Conservation (phyloP, 768 basidiomycete species). For the Phaffia tasmanica region DNA sequence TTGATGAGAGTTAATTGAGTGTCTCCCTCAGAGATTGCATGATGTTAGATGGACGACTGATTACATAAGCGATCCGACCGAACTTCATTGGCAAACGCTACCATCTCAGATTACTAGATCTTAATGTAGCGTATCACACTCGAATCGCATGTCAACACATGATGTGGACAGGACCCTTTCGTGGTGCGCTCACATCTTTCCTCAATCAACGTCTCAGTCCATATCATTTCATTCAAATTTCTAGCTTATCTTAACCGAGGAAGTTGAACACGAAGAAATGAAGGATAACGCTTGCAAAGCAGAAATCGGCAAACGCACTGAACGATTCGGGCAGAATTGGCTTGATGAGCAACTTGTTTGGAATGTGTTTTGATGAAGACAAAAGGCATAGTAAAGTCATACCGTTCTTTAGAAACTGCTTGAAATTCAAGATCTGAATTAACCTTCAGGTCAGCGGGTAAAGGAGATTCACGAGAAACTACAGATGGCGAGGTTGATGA, state of each 20-base stretch:
- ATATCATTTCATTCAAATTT: background rate
- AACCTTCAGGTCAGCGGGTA: constrained; percentile 9
- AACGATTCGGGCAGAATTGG: background rate
- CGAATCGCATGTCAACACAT: no score
- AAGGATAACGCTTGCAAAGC: constrained; percentile 82
- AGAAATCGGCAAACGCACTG: constrained; percentile 96
- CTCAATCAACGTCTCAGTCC: no score
- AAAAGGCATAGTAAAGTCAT: constrained; percentile 31
- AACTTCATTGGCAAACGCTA: no score
- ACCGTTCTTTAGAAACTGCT: constrained; percentile 88
- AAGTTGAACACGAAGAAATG: constrained; percentile 99
- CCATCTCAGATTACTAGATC: no score
- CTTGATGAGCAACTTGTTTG: no score
- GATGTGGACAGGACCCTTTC: no score
- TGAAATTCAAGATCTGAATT: constrained; percentile 49
- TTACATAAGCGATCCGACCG: no score
- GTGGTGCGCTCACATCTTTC: no score
- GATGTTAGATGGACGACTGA: no score
- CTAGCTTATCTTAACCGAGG: constrained; percentile 51
- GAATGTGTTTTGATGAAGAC: background rate
- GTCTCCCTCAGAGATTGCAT: no score
- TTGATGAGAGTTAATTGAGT: no score
- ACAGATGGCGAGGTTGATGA: background rate
- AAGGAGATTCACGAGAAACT: background rate
- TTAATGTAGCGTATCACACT: no score